A percentile compares a stretch with the other conserved stretches of the same genome.
phyloP scores from a whole-genome alignment of 441 rosid genomes.

The Euphorbia schlechtendalii region DNA sequence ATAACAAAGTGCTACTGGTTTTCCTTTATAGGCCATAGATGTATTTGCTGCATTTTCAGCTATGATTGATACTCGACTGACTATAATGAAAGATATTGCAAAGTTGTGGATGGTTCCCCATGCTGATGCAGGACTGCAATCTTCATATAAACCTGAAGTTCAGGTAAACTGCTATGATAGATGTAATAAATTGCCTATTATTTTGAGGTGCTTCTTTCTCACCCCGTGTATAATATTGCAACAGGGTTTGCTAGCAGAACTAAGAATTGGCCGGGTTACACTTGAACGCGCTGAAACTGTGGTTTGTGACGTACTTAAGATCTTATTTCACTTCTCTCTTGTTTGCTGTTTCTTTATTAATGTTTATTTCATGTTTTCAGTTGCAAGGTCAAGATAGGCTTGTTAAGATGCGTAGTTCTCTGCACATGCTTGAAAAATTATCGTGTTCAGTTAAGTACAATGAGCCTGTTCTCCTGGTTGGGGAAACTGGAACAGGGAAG shows the following conservation, averaged over 20 bases:
- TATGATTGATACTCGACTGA: slow-evolving; percentile 45
- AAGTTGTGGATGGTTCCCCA: slow-evolving; percentile 57
- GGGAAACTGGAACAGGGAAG: slow-evolving; percentile 99
- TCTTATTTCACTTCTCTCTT: slow-evolving; percentile 17
- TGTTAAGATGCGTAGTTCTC: slow-evolving; percentile 74
- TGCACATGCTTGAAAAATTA: slow-evolving; percentile 72
- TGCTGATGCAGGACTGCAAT: slow-evolving; percentile 31
- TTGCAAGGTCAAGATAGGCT: slow-evolving; percentile 47
- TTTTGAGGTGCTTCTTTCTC: slow-evolving; percentile 11
- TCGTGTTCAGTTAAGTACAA: slow-evolving; percentile 78
- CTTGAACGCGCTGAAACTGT: slow-evolving; percentile 45
- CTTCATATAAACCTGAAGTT: slow-evolving; percentile 63
- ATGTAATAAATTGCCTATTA: slow-evolving; percentile 11
- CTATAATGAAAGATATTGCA: slow-evolving; percentile 54
- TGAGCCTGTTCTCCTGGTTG: slow-evolving; percentile 96
- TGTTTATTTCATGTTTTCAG: slow-evolving; percentile 35
- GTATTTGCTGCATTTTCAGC: slow-evolving; percentile 67
- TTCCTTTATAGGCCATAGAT: slow-evolving; percentile 66
- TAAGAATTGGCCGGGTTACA: slow-evolving; percentile 74
- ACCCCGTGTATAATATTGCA: slow-evolving; percentile 28
- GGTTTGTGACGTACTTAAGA: slow-evolving; percentile 36
- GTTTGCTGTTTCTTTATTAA: slow-evolving; percentile 20
- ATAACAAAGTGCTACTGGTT: slow-evolving; percentile 5
- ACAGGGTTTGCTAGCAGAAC: slow-evolving; percentile 49
- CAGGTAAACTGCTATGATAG: slow-evolving; percentile 49